Conservation (phyloP, 2,329 filamentous ascomycete species). For the Neofusicoccum ribis region DNA sequence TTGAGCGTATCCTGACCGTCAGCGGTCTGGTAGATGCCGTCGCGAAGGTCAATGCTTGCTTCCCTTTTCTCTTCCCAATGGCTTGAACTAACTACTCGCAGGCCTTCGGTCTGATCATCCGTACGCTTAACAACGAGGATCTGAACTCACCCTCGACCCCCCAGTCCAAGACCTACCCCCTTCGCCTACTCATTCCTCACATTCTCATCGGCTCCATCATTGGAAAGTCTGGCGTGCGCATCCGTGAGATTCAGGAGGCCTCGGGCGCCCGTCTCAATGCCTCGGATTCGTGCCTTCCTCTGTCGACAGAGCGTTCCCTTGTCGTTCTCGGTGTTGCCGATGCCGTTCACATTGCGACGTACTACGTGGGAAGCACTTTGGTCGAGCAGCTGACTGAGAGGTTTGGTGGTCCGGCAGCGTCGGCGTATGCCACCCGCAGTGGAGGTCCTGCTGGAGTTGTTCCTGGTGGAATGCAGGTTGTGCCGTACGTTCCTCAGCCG, state of each 20-base stretch:
- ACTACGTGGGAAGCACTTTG: constrained; percentile 97
- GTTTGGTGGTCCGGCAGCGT: constrained; percentile 92
- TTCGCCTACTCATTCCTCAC: constrained; percentile 92
- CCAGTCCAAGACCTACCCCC: constrained; percentile 95
- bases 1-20: constrained; percentile 96
- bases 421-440: constrained; percentile 94
- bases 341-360: constrained; percentile 97
- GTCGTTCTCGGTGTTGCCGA: constrained; percentile 97
- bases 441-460: constrained; percentile 91
- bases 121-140: constrained; percentile 95
- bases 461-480: constrained; percentile 96
- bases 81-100: constrained; percentile 40
- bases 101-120: constrained; percentile 97
- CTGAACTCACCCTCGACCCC: constrained; percentile 83
- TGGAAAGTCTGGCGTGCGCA: constrained; percentile 91
- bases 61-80: constrained; percentile 26
- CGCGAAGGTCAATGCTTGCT: constrained; percentile 70
- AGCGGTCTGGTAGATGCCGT: constrained; percentile 95
- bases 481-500: constrained; percentile 94
- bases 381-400: constrained; percentile 96
- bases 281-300: constrained; percentile 88
- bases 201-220: constrained; percentile 99
- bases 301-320: constrained; percentile 95
- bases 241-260: constrained; percentile 97
- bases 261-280: constrained; percentile 96